Evolutionary conservation across 2,329 filamentous ascomycete species (phyloP), one percentile per base, ranked within the genome.

Genomic region (Ceratocystis diversiconidia): DNA sequence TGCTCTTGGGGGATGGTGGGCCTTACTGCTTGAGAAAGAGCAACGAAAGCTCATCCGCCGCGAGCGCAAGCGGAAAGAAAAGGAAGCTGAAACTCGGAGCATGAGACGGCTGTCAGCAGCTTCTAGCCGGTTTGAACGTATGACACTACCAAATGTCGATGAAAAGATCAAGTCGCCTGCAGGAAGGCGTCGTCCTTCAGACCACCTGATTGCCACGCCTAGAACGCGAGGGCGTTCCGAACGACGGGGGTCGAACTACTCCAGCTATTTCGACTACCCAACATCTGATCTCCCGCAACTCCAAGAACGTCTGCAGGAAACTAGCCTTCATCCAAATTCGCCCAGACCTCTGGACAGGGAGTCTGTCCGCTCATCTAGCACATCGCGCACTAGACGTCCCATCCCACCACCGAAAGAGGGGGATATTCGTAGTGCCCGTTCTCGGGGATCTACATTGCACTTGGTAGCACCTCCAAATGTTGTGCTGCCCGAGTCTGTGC

Each of bases 1-100:
- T 75, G 83, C 87, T 5, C 78, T 99, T 61, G 90, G 91, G 62
- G 94, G 94, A 5, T 99, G 94, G 94, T 99, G 94, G 94, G 89
- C 90, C 2, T 76, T 99, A 32, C 77, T 99, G 48, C 85, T 97
- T 8, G 94, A 97, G 72, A 99, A 97, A 74, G 94, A 99, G 73
- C 85, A 91, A 73, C 85, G 91, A 7, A 99, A 99, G 74, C 86
- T 92, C 69, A 82, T 78, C 68, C 81, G 91, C 68, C 81, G 87
- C 68, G 91, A 96, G 71, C 83, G 85, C 64, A 96, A 92, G 73
- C 84, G 92, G 7, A 90, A 83, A 72, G 92, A 97, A 73, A 86
- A 85, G 70, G 92, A 99, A 71, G 81, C 82, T 1, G 90, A 97
- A 71, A 85, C 85, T 66, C 87, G 90, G 73, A 89, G 85, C 68